phyloP scores from a whole-genome alignment of 2,329 filamentous ascomycete species.

The Spiromastix sp. region DNA sequence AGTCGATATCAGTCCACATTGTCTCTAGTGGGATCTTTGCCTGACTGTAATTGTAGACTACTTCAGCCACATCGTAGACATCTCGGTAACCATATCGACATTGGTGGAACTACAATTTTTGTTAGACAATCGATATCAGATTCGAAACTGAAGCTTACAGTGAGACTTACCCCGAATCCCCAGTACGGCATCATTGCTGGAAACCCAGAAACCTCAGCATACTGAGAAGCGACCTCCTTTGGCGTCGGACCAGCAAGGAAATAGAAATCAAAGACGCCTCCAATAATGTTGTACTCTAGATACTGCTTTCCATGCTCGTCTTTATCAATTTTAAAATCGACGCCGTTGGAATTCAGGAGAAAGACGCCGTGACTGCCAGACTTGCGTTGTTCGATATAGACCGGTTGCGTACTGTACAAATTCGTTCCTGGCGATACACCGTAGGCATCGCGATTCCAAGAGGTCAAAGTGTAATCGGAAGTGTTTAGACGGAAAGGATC shows the following conservation, averaged over 20 bases:
- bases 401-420: conserved; percentile 57
- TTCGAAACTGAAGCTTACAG: not conserved
- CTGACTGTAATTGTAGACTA: conserved; percentile 23
- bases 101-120: conserved; percentile 33
- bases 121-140: conserved; percentile 1
- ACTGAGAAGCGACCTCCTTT: conserved; percentile 44
- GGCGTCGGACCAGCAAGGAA: conserved; percentile 48
- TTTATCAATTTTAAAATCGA: conserved; percentile 60
- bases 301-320: conserved; percentile 50
- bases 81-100: conserved; percentile 50
- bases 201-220: conserved; percentile 41
- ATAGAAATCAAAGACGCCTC: conserved; percentile 61
- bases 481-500: conserved; percentile 56
- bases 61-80: conserved; percentile 22
- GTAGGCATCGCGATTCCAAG: conserved; percentile 56
- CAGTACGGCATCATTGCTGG: conserved; percentile 52
- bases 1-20: conserved; percentile 26
- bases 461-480: conserved; percentile 52
- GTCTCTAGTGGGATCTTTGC: conserved; percentile 24
- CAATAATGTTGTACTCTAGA: conserved; percentile 64
- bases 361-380: conserved; percentile 52
- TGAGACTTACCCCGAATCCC: conserved; percentile 40
- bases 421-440: conserved; percentile 48
- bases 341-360: conserved; percentile 56
- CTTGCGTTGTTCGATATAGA: conserved; percentile 57